Base-by-base conservation (phyloP, 805 yeast genomes). In the Torulaspora microellipsoides region DNA sequence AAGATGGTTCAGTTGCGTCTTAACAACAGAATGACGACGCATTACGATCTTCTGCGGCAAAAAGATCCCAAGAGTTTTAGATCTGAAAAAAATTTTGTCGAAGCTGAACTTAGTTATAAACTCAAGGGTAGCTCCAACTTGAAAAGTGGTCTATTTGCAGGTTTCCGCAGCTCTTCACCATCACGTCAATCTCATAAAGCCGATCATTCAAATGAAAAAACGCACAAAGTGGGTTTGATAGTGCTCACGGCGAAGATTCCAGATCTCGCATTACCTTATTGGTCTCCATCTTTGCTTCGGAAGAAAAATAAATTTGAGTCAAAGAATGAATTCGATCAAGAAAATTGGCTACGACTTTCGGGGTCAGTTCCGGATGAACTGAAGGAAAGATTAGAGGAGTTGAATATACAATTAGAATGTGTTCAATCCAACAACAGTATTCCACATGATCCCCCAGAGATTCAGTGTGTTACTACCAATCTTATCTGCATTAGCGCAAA, bases 251-350 rank as follows among this genome's bases (percentile, higher is more conserved):
- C 67, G 1, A 46, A 47, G 2, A 47, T 64, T 27, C 72, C 72
- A 14, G 55, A 61, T 34, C 61, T 56, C 32, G 62, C 67, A 36
- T 45, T 70, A 25, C 69, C 72, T 4, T 70, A 69, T 42, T 52
- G 60, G 34, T 57, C 69, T 6, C 73, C 73, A 20, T 54, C 68
- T 1, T 49, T 70, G 34, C 52, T 70, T 20, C 58, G 61, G 37
- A 69, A 67, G 45, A 59, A 67, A 2, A 70, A 70, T 44, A 61
- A 52, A 29, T 56, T 60, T 27, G 64, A 65, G 25, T 58, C 53
- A 12, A 59, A 63, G 45, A 67, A 59, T 37, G 55, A 55, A 23
- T 57, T 59, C 25, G 70, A 68, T 36, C 59, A 58, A 41, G 68
- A 64, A 30, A 69, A 69, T 48, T 60, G 66, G 62, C 45, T 56